Evolutionary conservation across 1,139 yeast species (phyloP).

Genomic region (Geotrichum macrosporum): DNA sequence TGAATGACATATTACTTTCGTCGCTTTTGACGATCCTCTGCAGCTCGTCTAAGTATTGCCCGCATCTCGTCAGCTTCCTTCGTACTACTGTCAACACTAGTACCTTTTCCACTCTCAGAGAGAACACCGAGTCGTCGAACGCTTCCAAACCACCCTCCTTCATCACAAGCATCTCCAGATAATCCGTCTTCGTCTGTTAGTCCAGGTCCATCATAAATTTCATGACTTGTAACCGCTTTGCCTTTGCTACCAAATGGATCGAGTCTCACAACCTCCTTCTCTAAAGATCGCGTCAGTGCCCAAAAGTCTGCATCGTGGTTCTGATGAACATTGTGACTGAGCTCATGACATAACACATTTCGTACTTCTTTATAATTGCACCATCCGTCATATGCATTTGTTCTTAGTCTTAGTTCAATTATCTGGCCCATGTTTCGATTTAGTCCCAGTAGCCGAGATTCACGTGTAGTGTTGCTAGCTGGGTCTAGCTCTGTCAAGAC

Average conservation of each 20-base stretch:
- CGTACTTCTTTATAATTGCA: constrained; percentile 38
- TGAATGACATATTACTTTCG: no score
- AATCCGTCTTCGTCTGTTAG: constrained; percentile 22
- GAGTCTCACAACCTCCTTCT: constrained; percentile 36
- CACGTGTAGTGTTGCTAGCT: constrained; percentile 36
- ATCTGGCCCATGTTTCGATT: constrained; percentile 39
- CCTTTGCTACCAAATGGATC: constrained; percentile 35
- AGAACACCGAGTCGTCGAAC: constrained; percentile 11
- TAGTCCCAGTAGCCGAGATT: constrained; percentile 35
- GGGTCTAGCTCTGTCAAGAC: constrained; percentile 42
- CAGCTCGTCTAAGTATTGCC: constrained; percentile 29
- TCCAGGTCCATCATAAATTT: constrained; percentile 30
- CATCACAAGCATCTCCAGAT: constrained; percentile 28
- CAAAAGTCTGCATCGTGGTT: constrained; percentile 41
- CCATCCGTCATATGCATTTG: constrained; percentile 42
- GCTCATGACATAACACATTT: constrained; percentile 41
- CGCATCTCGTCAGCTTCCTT: constrained; percentile 22
- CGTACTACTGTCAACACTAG: background rate
- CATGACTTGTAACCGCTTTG: constrained; percentile 21
- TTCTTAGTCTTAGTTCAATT: constrained; percentile 40
- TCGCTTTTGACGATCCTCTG: constrained; percentile 26
- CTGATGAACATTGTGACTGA: constrained; percentile 39
- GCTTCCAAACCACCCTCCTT: constrained; percentile 33
- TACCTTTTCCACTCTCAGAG: background rate
- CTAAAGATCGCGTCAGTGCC: constrained; percentile 37